Percentiles rank a stretch among this genome's conserved stretches.
phyloP scores from a whole-genome alignment of 148 eudicot species.

The Suaeda aralocaspica region DNA sequence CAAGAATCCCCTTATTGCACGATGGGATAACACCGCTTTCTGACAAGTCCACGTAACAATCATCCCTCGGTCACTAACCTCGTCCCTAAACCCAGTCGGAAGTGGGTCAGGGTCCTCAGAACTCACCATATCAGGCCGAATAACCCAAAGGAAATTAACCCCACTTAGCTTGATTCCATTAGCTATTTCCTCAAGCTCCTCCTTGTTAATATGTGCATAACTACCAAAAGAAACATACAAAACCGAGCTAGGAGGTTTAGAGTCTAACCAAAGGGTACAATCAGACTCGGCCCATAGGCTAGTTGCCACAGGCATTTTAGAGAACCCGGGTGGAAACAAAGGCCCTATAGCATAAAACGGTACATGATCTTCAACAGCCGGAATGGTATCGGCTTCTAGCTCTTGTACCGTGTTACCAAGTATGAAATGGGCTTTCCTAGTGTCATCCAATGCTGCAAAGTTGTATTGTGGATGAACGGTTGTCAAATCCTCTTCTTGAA shows the following conservation, averaged over 20 bases:
- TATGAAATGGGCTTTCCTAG: constrained; percentile 26
- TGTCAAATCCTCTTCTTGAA: constrained; percentile 26
- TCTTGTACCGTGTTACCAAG: constrained; percentile 27
- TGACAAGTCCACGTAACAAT: constrained; percentile 25
- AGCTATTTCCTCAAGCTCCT: constrained; percentile 40
- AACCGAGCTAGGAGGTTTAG: constrained; percentile 48
- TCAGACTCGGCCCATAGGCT: constrained; percentile 64
- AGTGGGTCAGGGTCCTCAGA: constrained; percentile 22
- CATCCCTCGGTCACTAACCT: constrained; percentile 13
- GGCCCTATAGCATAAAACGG: constrained; percentile 48
- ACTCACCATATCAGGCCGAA: constrained; percentile 41
- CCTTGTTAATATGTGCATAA: constrained; percentile 47
- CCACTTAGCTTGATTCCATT: constrained; percentile 42
- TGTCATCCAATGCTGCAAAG: constrained; percentile 25
- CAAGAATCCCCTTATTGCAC: constrained; percentile 21
- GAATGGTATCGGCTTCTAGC: constrained; percentile 25
- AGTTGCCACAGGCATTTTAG: constrained; percentile 40
- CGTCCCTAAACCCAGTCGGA: constrained; percentile 18
- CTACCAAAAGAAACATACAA: constrained; percentile 71
- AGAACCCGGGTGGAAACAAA: constrained; percentile 36
- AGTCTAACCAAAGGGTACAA: constrained; percentile 56
- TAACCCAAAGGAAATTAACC: constrained; percentile 57
- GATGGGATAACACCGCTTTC: constrained; percentile 18
- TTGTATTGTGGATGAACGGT: constrained; percentile 38
- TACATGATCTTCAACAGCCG: constrained; percentile 13